Evolutionary conservation across 768 basidiomycete species (phyloP).

Genomic region (Russula sp.): DNA sequence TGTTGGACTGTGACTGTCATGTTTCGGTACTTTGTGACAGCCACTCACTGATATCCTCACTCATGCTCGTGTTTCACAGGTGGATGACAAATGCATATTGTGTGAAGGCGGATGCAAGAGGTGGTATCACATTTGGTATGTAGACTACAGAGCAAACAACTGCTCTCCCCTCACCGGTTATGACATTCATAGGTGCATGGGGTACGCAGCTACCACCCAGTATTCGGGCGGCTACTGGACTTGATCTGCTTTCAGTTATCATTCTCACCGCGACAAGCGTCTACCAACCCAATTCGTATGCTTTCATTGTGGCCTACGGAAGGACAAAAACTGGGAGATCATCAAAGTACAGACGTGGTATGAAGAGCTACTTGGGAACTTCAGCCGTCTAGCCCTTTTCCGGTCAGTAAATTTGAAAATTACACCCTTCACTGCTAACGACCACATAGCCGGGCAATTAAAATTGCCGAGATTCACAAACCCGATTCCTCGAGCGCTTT

Average conservation of each 20-base stretch:
- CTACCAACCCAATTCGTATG: conserved; percentile 59
- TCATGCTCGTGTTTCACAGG: conserved; percentile 30
- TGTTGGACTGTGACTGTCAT: conserved; percentile 63
- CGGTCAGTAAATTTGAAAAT: conserved; percentile 36
- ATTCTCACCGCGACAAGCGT: conserved; percentile 48
- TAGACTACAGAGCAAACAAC: background rate
- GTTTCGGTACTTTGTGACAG: conserved; percentile 36
- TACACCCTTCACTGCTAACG: background rate
- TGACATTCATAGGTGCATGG: conserved; percentile 46
- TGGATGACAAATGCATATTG: conserved; percentile 44
- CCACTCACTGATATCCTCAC: background rate
- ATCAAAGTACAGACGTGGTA: conserved; percentile 51
- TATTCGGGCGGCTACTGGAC: background rate
- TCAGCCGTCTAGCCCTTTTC: conserved; percentile 62
- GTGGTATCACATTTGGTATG: conserved; percentile 76
- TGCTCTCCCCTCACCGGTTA: background rate
- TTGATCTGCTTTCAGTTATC: conserved; percentile 41
- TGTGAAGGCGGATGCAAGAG: conserved; percentile 68
- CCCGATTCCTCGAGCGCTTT: conserved; percentile 43
- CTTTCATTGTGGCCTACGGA: conserved; percentile 49
- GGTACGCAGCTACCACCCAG: conserved; percentile 30
- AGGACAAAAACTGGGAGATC: conserved; percentile 60
- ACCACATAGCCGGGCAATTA: conserved; percentile 52
- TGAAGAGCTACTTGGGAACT: conserved; percentile 53
- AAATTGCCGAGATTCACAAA: conserved; percentile 49